These are phyloP conservation scores for Penicillium decumbens DNA, from an alignment of 2,329 filamentous ascomycete genomes.

Conservation along the genomic window DNA sequence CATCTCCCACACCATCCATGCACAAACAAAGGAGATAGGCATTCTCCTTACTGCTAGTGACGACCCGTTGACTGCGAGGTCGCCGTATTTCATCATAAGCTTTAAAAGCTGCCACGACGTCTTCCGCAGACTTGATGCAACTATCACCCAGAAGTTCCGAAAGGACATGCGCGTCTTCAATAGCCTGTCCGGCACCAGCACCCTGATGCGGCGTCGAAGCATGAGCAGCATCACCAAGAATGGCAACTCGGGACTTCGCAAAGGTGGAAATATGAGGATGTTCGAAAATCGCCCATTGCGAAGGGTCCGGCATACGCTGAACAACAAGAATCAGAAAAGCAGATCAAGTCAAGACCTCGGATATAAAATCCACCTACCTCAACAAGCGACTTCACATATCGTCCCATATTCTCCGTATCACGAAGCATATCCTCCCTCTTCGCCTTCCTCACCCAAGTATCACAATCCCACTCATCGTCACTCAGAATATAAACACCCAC, in stretches of 20 bases:
- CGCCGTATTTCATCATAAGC: conserved; percentile 50
- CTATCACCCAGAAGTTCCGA: conserved; percentile 46
- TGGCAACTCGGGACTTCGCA: conserved; percentile 24
- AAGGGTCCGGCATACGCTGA: conserved; percentile 30
- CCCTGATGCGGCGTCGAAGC: conserved; percentile 38
- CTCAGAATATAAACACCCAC: conserved; percentile 28
- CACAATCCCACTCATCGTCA: conserved; percentile 26
- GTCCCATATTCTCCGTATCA: conserved; percentile 28
- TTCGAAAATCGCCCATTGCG: conserved; percentile 38
- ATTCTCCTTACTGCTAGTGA: conserved; percentile 48
- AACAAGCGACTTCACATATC: conserved; percentile 25
- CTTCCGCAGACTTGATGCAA: conserved; percentile 24
- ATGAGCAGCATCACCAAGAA: conserved; percentile 41
- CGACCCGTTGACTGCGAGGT: conserved; percentile 48
- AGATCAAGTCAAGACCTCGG: too few species aligned
- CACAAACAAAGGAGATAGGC: conserved; percentile 32
- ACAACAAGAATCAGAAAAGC: not conserved
- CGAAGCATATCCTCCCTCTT: conserved; percentile 27
- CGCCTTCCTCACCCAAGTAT: conserved; percentile 30
- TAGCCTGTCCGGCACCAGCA: conserved; percentile 37
- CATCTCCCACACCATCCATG: conserved; percentile 24
- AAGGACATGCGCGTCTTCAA: conserved; percentile 38
- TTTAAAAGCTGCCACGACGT: conserved; percentile 47
- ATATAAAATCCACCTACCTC: conserved; percentile 18
- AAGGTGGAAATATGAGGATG: conserved; percentile 32